Base-by-base conservation (phyloP, 768 basidiomycete genomes). In the Podaxis sp. region DNA sequence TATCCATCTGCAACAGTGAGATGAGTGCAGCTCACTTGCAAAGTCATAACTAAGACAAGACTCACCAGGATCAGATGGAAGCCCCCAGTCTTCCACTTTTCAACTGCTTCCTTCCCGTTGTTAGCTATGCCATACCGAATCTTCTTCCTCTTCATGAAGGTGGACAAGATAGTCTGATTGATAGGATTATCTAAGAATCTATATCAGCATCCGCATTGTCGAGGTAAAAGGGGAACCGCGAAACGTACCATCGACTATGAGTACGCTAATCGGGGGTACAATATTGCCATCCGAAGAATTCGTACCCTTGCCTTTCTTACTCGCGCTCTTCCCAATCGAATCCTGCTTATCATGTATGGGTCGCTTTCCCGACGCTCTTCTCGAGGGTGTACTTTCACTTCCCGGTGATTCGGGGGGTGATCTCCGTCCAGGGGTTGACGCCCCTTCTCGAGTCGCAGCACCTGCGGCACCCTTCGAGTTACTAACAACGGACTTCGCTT, bases 111-210 rank as follows among this genome's bases (percentile, higher is more conserved):
- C 64, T 87, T 86, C 40, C 97, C 97, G 71, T 98, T 93, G 68
- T 90, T 93, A 9, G 97, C 97, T 54, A 94, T 83, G 65, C 94
- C 92, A 75, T 89, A 95, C 70, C 92, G 95, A 73, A 98, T 96
- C 73, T 89, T 91, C 77, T 95, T 97, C 77, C 90, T 91, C 69
- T 85, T 88, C 92, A 98, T 92, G 69, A 97, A 98, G 37, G 93
- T 95, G n/a, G 91, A 91, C 56, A 98, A 77, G 71, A 98, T 97
- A 27, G 91, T 96, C 70, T 95, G 96, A 69, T 99, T 98, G 77
- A 99, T 98, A 5, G 94, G 91, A 71, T 99, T 99, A 76, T 99
- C 97, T 98, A 65, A 2, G 40, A 23, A 16, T 23, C 6, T 55
- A 38, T 61, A n/a, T 57, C 64, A 57, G 71, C 64, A 54, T 50